Evolutionary conservation across 306 rosid species (phyloP), one percentile per base, ranked within the genome.

Genomic region (Ormosia emarginata): DNA sequence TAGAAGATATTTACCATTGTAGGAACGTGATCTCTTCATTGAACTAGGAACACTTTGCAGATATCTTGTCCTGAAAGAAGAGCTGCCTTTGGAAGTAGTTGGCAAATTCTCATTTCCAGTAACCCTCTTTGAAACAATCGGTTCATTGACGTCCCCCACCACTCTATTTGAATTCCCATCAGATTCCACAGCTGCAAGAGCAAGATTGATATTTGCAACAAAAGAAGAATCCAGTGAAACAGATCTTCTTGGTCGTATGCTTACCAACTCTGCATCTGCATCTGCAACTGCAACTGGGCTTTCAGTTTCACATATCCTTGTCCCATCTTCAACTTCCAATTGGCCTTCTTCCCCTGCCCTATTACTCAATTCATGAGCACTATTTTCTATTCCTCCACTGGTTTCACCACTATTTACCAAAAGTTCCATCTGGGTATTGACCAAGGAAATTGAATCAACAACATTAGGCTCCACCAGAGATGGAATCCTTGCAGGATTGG

Each of bases 11-110:
- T 86, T 90, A 8, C 93, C 97, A 69, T 78, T 84, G 74, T 82
- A 87, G 66, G 98, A 94, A 57, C 78, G 73, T 11, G 98, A 92
- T 84, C 93, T 91, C 86, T 87, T 92, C 86, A 92, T 85, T 14
- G 92, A 74, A 67, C 83, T 41, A 7, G 87, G 75, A 65, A 78
- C 87, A 74, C 81, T 82, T 69, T 39, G 80, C 59, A 85, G 66
- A 40, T 84, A 73, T 71, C 84, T 79, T 55, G 79, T 58, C 81
- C 84, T 86, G 14, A 85, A 91, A 72, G 95, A 90, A 68, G 91
- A 89, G 66, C 85, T 85, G 2, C 91, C 85, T 77, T 71, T 86
- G 7, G 83, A 70, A 61, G 46, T 69, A 53, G 78, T 73, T n/a
- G 79, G 13, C 71, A 81, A 64, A 64, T 77, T 82, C 66, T 71